Base-by-base conservation (phyloP, 352 stramenopile species). In the Pythium angustatum region DNA sequence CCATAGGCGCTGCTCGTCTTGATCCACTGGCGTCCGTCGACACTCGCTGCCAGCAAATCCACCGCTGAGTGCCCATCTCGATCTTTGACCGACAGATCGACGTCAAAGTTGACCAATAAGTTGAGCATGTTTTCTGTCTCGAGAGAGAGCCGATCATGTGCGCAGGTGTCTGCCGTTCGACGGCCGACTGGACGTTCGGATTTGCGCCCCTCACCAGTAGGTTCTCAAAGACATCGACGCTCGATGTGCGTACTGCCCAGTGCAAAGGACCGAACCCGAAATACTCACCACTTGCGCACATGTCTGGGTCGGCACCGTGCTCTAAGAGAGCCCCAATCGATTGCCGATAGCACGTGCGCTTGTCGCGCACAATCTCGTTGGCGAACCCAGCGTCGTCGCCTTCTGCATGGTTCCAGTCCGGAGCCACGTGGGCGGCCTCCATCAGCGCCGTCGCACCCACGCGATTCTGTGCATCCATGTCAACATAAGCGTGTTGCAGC, bases 381-480 rank as follows among this genome's bases (percentile, higher is more conserved):
- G 30, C n/a, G n/a, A 44, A 26, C 24, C 43, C 38, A 4, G n/a
- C 5, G 1, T 52, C 54, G 6, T 41, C 38, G 2, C 48, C 27
- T 26, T 36, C 33, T n/a, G 22, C 34, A 7, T 48, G 34, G 17
- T 33, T 21, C 5, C 24, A 21, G 26, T 34, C 41, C 19, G n/a
- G 27, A n/a, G 41, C 40, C 28, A 8, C 28, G 30, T 26, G 14
- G 21, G 52, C 41, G 8, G 54, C 54, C 28, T 22, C 27, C 21
- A 24, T 52, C 2, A 62, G 40, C 9, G 54, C 15, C 38, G 54
- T 62, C 17, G 51, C 41, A 14, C 40, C 54, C 6, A 53, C 27
- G 2, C 28, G 17, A 31, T 62, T 53, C 3, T 17, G 15, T 6
- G 54, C 54, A 11, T 62, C 54, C 3, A 62, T 44, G 28, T 62